Base-by-base conservation (phyloP, 2,329 filamentous ascomycete species). In the Pseudogymnoascus sp. region DNA sequence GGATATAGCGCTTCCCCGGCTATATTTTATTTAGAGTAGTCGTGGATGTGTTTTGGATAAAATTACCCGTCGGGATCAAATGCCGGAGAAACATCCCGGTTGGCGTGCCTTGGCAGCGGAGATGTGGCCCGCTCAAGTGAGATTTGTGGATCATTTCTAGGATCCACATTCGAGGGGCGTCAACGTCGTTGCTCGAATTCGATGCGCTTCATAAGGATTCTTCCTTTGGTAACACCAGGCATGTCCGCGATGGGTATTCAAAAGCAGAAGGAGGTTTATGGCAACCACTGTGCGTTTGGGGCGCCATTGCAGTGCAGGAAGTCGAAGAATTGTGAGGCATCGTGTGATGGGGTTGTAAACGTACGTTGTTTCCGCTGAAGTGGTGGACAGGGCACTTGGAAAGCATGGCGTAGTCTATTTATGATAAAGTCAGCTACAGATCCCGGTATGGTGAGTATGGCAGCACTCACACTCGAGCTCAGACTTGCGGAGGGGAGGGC, bases 321-420 rank as follows among this genome's bases (percentile, higher is more conserved):
- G 7, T 50, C 28, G 14, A 11, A 28, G 7, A 50, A 30, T 47
- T 22, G 20, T 22, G 20, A 22, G 20, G 20, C 20, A 22, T 2
- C 22, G 14, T 6, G 4, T 28, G 41, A 9, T n/a, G 22, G 41
- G 41, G 41, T 30, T 50, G 28, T 50, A 9, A 50, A 91, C 93
- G 88, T 88, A 97, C 93, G 86, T 97, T 97, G 88, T 95, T 96
- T 74, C 94, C 92, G 70, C 84, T 84, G 82, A 97, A 97, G 85
- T 99, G 94, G 85, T 97, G 93, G 74, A 97, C 93, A 68, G 89
- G 87, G 72, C 88, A 90, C 87, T 97, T 96, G 77, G 87, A 87
- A 73, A 96, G 79, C 90, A 94, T 94, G 76, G 85, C 85, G 83
- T 92, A 91, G 82, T 90, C 43, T 50, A 11, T 22, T 22, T 22